Base-by-base conservation (phyloP, 768 basidiomycete genomes). In the Cantharellus anzutake region DNA sequence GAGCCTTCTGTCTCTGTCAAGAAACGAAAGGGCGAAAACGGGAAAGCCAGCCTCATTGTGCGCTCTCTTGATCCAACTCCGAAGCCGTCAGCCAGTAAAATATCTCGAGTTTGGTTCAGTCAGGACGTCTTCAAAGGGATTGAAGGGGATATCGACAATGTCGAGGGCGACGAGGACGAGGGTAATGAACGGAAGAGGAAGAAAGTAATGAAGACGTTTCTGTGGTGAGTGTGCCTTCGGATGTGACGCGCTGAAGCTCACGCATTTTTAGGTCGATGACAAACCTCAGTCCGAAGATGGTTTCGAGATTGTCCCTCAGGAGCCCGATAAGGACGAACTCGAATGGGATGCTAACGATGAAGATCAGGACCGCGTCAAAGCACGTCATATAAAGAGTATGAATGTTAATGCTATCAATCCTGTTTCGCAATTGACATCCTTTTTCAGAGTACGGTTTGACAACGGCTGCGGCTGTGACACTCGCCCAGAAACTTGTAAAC, bases 31-130 rank as follows among this genome's bases (percentile, higher is more conserved):
- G 67, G 66, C n/a, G 61, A 65, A 16, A 63, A 62, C 7, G 53
- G 62, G 44, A 61, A 65, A 5, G 62, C 59, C 29, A 68, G 67
- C 42, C 71, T 85, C 11, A 67, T 80, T 42, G 74, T 76, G 2
- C 73, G 75, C 40, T 72, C 80, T 41, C 73, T 74, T 29, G 70
- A 68, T 41, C 71, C 74, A 0, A 67, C 70, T 61, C 59, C 65
- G 16, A 62, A 69, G 20, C 65, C 67, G 0, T 67, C 71, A 11
- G 66, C 67, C 7, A 80, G 76, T 64, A 77, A 77, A 52, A 76
- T 82, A 51, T 79, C 91, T 2, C 78, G 84, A 65, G 69, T 97
- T n/a, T 99, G 96, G 96, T 99, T 97, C 72, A 83, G 86, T 64
- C 94, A 96, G 70, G 84, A 86, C 57, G 71, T 96, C 51, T 99